phyloP scores from a whole-genome alignment of 345 rosid genomes.

The Arabidopsis thaliana region DNA sequence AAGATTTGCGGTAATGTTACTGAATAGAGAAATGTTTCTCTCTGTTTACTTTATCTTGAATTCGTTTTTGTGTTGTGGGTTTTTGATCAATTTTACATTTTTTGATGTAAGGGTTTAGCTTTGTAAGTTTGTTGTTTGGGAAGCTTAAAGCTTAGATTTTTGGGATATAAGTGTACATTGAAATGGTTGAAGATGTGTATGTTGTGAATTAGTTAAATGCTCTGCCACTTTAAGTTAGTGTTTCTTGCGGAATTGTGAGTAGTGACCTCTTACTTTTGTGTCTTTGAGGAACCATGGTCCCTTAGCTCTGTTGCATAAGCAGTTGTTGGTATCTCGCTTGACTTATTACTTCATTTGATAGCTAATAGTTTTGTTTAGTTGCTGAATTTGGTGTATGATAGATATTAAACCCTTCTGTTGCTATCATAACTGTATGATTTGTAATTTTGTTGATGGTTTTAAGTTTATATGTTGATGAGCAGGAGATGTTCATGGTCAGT shows the following conservation, averaged over 20 bases:
- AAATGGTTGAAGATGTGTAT: neutral
- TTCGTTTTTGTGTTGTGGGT: neutral
- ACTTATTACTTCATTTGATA: neutral
- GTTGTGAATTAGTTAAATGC: neutral
- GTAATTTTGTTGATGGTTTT: neutral
- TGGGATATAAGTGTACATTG: neutral
- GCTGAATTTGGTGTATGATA: neutral
- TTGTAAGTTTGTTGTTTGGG: neutral
- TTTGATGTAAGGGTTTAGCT: neutral
- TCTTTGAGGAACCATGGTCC: neutral
- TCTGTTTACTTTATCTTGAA: neutral
- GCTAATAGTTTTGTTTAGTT: conserved; percentile 4
- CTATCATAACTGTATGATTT: neutral
- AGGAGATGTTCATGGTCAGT: conserved; percentile 93
- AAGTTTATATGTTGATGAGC: conserved; percentile 23
- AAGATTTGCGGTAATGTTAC: conserved; percentile 42
- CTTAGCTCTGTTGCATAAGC: neutral
- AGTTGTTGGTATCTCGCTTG: neutral
- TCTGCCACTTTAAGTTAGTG: neutral
- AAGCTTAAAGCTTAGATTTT: neutral
- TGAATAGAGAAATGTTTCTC: neutral
- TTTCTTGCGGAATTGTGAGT: neutral
- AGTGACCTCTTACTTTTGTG: neutral
- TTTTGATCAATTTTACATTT: neutral
- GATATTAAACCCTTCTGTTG: neutral